Base-by-base conservation (phyloP, 306 rosid genomes). In the Castanopsis chinensis region DNA sequence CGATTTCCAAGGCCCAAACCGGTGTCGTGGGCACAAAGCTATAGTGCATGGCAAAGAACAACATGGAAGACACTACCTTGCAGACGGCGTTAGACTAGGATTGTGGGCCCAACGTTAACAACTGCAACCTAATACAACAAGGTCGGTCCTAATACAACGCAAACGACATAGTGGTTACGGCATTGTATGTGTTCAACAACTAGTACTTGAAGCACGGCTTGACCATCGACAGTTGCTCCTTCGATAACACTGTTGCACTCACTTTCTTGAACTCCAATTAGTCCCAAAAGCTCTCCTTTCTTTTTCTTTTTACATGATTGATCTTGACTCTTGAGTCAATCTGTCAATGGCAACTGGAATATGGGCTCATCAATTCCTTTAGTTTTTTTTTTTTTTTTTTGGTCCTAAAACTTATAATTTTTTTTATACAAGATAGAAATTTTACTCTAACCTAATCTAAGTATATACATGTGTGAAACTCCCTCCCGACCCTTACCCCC, bases 41-140 rank as follows among this genome's bases (percentile, higher is more conserved):
- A 5, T 95, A 98, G 98, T 95, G 99, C 83, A 94, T 93, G 81
- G 98, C 98, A 5, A 95, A 89, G 87, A 95, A 95, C 88, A 91
- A 93, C 89, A 94, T 93, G 7, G 96, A 90, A 60, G 99, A 93
- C 30, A 59, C 90, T 12, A 81, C 92, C 8, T 85, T 93, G 32
- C 93, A 80, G 85, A 1, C 89, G 8, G 97, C 99, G 1, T 82
- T 93, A 8, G 91, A 91, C 56, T 95, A 98, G 99, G 98, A 92
- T 3, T 93, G 98, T 73, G 94, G 98, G 5, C 81, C 91, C 0
- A 93, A 93, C 0, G 96, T 93, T 5, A 87, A 89, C 35, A 88
- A 93, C 68, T 91, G 99, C 75, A 28, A 83, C 54, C 92, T 92
- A 77, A 96, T 91, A 86, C 97, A 91, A 86, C 75, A 51, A 2